Base-by-base conservation (phyloP, 768 basidiomycete genomes). In the Ramaria rubella region DNA sequence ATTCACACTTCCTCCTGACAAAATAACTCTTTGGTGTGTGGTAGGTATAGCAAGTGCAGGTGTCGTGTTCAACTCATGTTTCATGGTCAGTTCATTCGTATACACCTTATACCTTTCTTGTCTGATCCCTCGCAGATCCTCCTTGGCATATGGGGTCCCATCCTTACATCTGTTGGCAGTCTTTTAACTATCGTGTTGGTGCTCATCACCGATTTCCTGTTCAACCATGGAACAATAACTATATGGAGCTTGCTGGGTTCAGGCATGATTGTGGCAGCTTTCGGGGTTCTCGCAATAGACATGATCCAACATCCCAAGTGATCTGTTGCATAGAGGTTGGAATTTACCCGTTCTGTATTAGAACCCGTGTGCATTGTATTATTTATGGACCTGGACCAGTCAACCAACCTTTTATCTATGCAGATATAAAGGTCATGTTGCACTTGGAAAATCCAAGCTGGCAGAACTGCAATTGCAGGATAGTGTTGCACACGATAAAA, bases 151-250 rank as follows among this genome's bases (percentile, higher is more conserved):
- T 94, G 90, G 89, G 92, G 92, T 3, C 92, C 92, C 5, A 82
- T 94, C 40, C 80, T 92, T 42, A 83, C 85, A 8, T 91, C 90
- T 2, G 93, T 96, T 30, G 93, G 92, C 44, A 92, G 82, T 69
- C 78, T 98, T n/a, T 77, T 95, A n/a, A 94, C 94, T 5, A 94
- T 95, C 61, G 90, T 95, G 34, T 77, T 96, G 49, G 89, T 93
- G 14, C 81, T 93, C 46, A 63, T 90, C 15, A 82, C 87, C 40
- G 94, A 97, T 69, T 86, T 93, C 59, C 83, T 90, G 21, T 76
- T 77, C 51, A 82, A 79, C 3, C 67, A 78, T 36, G 77, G 82
- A 34, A 74, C 78, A 1, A 66, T 93, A 57, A 90, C 86, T 0
- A 24, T 79, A 2, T 86, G 85, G 78, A 89, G 90, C 55, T 59